These are phyloP conservation scores for Fusarium brachygibbosum DNA, from an alignment of 2,329 filamentous ascomycete species.

Conservation along the genomic window DNA sequence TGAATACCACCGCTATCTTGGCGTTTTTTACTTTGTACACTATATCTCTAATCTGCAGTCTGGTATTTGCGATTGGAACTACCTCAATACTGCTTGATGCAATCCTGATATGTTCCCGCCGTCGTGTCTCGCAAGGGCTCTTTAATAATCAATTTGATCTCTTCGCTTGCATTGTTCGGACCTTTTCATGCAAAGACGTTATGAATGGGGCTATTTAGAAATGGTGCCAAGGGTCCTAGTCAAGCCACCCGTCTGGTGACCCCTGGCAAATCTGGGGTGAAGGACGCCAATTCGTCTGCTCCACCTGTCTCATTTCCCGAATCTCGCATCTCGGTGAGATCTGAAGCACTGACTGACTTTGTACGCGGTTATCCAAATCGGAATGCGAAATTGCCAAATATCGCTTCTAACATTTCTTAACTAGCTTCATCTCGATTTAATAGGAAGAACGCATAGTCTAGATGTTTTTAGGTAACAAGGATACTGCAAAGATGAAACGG, in stretches of 20 bases:
- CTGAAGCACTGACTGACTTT: constrained; percentile 20
- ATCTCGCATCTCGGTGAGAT: constrained; percentile 3
- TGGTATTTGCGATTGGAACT: constrained; percentile 39
- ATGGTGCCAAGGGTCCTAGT: constrained; percentile 2
- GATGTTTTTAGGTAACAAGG: constrained; percentile 12
- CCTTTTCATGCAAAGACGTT: constrained; percentile 6
- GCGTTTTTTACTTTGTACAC: constrained; percentile 42
- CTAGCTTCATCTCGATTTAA: constrained; percentile 3
- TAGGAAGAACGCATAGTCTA: constrained; percentile 2
- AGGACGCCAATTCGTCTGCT: constrained; percentile 9
- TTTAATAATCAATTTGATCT: neutral
- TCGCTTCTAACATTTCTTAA: constrained; percentile 9
- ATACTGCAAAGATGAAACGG: constrained; percentile 5
- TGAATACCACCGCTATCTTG: constrained; percentile 54
- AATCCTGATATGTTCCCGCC: neutral
- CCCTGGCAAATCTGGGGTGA: constrained; percentile 43
- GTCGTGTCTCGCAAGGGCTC: neutral
- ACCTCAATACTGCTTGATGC: constrained; percentile 23
- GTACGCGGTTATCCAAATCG: neutral
- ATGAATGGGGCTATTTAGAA: neutral
- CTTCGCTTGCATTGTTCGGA: neutral
- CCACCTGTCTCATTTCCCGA: constrained; percentile 44
- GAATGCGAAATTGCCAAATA: constrained; percentile 31
- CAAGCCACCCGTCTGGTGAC: constrained; percentile 21
- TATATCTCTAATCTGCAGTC: constrained; percentile 62